Evolutionary conservation across 2,329 filamentous ascomycete species (phyloP), one percentile per base, ranked within the genome.

Genomic region (Xylaria sp.): DNA sequence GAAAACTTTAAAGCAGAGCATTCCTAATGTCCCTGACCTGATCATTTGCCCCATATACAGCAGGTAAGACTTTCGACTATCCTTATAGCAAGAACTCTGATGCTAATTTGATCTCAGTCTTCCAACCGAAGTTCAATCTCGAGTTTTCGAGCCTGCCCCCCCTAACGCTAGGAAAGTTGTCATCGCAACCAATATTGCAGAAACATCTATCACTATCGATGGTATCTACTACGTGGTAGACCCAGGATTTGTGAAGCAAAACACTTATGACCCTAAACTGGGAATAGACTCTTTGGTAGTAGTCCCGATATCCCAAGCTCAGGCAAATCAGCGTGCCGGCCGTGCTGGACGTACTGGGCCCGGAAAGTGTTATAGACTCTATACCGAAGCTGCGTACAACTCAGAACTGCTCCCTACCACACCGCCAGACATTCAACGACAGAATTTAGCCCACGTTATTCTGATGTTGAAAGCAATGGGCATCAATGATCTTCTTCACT

Each of bases 391-490:
- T 2, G 95, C 95, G 0, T 99, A 93, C 75, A 92, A 98, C 74
- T 94, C 92, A 0, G 96, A 99, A 77, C 97, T 99, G 94, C 80
- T 98, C 61, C 94, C 95, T 0, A 97, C 94, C 0, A 94, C 93
- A 0, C 96, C 98, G 31, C 95, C 95, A 0, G 95, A 98, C 72
- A 99, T 99, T 54, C 95, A 99, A 74, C 86, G 95, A 1, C 92
- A 97, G 75, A 99, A 99, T 72, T 75, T 99, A 56, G 91, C 92
- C 0, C 89, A 91, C 69, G 97, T 94, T 0, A 98, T 99, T 76
- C 84, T 99, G 49, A 97, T 97, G 91, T 85, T 99, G 53, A 99
- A 99, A 76, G 95, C 95, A 0, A 98, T 99, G 93, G 95, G 96
- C 2, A 98, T 99, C 77, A 98, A 99, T 73, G 95, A 99, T 74